Conservation (phyloP, 2,329 filamentous ascomycete genomes). For the Fonsecaea nubica region DNA sequence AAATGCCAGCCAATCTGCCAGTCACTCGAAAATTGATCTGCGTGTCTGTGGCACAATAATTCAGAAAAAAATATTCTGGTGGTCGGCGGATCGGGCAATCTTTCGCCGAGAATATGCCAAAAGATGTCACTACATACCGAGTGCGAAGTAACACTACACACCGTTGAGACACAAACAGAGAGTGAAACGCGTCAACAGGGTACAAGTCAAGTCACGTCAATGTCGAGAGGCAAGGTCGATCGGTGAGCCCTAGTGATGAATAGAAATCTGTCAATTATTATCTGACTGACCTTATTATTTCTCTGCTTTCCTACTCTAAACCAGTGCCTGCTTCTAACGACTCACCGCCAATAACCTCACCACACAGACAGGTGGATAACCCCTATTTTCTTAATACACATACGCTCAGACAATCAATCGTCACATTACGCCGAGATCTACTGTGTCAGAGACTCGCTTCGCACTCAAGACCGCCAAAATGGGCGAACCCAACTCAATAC, state of each 20-base stretch:
- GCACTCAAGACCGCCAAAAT: constrained; percentile 8
- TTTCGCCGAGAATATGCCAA: constrained; percentile 19
- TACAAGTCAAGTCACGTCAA: no score
- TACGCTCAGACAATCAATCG: no score
- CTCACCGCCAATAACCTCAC: no score
- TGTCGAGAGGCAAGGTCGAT: no score
- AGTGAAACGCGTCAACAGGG: neutral
- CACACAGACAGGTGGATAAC: neutral
- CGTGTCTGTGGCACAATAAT: neutral
- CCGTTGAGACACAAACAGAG: no score
- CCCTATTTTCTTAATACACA: no score
- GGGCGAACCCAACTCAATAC: constrained; percentile 20
- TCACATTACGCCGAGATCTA: neutral
- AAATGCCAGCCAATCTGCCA: neutral
- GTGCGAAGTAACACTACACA: no score
- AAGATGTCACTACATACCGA: neutral
- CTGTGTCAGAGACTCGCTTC: neutral
- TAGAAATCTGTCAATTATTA: no score
- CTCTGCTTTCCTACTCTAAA: no score
- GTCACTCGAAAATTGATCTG: neutral
- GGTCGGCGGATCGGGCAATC: constrained; percentile 22
- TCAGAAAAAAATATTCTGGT: constrained; percentile 3
- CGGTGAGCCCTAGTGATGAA: no score
- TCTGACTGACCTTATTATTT: no score
- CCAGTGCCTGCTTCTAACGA: neutral